Conservation (phyloP, 768 basidiomycete species). For the Termitomyces bulborhizus region DNA sequence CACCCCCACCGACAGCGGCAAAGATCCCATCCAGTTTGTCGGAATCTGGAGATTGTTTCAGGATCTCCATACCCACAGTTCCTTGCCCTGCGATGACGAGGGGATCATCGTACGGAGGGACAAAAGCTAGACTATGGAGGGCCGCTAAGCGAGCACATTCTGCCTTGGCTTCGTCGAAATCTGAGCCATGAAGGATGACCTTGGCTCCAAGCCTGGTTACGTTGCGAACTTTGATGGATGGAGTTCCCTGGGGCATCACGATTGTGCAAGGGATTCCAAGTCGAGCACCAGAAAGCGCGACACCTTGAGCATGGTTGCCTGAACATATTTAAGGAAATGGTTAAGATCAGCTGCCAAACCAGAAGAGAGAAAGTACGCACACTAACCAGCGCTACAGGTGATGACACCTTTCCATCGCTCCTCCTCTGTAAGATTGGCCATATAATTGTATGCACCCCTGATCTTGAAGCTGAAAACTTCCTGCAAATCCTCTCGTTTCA, state of each 20-base stretch:
- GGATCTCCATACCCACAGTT: constrained; percentile 89
- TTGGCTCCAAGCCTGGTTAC: constrained; percentile 94
- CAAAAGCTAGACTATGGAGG: constrained; percentile 74
- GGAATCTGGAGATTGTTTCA: constrained; percentile 79
- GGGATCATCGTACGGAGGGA: constrained; percentile 97
- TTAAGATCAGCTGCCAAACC: constrained; percentile 7
- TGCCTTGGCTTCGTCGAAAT: constrained; percentile 94
- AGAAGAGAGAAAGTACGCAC: constrained; percentile 33
- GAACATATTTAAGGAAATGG: neutral
- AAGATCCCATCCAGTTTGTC: constrained; percentile 82
- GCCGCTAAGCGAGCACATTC: constrained; percentile 87
- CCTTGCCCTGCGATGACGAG: constrained; percentile 97
- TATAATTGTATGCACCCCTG: constrained; percentile 96
- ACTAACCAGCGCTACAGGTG: constrained; percentile 97
- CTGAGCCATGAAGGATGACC: constrained; percentile 83
- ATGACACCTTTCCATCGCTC: constrained; percentile 97
- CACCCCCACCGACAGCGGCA: constrained; percentile 90
- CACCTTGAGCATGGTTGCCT: constrained; percentile 99
- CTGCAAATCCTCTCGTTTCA: constrained; percentile 96
- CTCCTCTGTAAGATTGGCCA: constrained; percentile 82
- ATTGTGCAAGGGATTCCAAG: constrained; percentile 95
- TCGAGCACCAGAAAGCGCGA: constrained; percentile 87
- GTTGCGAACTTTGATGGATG: constrained; percentile 93
- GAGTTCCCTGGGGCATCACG: constrained; percentile 95
- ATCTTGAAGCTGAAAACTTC: constrained; percentile 99